Base-by-base conservation (phyloP, 2,329 filamentous ascomycete genomes). In the Lachnum nothofagi region DNA sequence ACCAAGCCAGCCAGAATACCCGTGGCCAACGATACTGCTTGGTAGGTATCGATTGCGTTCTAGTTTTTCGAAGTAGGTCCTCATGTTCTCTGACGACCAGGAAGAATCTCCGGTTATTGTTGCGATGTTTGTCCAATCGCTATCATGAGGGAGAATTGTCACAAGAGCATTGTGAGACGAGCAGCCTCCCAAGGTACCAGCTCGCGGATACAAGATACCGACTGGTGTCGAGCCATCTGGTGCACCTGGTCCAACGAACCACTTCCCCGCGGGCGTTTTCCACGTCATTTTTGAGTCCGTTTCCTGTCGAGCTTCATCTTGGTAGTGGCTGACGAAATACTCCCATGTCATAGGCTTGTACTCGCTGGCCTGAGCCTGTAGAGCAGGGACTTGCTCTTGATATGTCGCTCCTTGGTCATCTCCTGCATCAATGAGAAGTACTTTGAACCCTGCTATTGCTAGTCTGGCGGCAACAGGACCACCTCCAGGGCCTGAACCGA, bases 361-460 rank as follows among this genome's bases (percentile, higher is more conserved):
- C 56, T 78, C 70, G n/a, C 70, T 74, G 5, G 70, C 70, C 31
- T 68, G 64, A 12, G 68, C 66, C 44, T 71, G 68, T 54, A 74
- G 69, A 3, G 70, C 72, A n/a, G 77, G 77, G 3, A 79, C 69
- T n/a, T 69, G 67, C 54, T 74, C 68, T 48, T 72, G 68, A 47
- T 68, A 59, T 33, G 61, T 54, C 3, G 37, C 38, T 23, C 69
- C 71, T 53, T 77, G 69, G 53, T 79, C 75, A 53, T 75, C 71
- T 41, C 76, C 76, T 29, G 76, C 75, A 56, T 79, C 76, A 20
- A 80, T 70, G 3, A 80, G 66, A 19, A 79, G 69, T 7, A 74
- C 73, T 53, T 69, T 74, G 62, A 73, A 69, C 33, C 76, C 76
- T 23, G 72, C 73, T 31, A 74, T 67, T 4, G 76, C 76, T 37